Percentiles rank a stretch among this genome's conserved stretches.
Conservation (phyloP, 306 rosid species). For the Acacia melanoxylon region DNA sequence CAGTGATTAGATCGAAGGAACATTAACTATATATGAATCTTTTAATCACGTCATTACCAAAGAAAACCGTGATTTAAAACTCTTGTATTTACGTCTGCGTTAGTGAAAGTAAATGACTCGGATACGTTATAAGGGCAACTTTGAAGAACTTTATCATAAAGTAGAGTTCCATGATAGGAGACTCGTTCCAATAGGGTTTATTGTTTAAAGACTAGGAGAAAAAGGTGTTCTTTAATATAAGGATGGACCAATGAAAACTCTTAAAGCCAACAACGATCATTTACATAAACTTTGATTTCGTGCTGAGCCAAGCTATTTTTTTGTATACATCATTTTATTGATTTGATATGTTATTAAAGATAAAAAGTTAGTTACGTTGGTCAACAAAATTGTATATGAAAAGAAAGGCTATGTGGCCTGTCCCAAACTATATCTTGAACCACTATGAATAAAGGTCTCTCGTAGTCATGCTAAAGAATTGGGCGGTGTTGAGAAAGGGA, state of each 20-base stretch:
- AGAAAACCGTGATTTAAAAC: neutral
- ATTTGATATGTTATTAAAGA: neutral
- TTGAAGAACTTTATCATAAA: conserved; percentile 23
- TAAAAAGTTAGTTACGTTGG: neutral
- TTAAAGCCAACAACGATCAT: neutral
- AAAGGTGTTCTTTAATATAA: neutral
- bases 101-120: conserved; percentile 20
- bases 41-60: conserved; percentile 27
- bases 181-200: conserved; percentile 32
- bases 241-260: conserved; percentile 37
- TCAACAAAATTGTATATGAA: neutral
- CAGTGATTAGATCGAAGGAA: neutral
- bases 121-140: conserved; percentile 13
- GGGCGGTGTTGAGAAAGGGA: conserved; percentile 2
- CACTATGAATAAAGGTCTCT: neutral
- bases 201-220: conserved; percentile 25
- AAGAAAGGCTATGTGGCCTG: neutral
- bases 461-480: neutral
- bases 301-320: neutral
- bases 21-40: conserved; percentile 22
- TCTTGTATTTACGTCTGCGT: neutral
- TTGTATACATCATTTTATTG: neutral
- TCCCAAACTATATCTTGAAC: neutral
- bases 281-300: neutral
- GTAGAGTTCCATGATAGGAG: conserved; percentile 1